These are phyloP conservation scores for Boletus barrowsii DNA, from an alignment of 768 basidiomycete genomes.

Conservation along the genomic window DNA sequence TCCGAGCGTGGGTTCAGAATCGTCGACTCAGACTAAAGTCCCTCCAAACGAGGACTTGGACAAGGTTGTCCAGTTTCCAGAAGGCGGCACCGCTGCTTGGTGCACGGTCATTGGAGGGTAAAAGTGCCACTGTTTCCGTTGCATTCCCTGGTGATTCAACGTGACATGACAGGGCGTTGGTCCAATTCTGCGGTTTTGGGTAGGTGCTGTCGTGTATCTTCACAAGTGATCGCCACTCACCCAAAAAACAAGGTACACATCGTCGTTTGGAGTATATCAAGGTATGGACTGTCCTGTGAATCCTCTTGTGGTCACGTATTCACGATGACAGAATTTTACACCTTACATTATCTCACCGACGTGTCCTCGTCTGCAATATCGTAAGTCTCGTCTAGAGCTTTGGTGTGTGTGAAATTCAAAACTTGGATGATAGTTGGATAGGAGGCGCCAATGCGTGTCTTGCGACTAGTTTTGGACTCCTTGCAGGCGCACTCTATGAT, in stretches of 20 bases:
- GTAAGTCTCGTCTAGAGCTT: constrained; percentile 21
- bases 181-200: constrained; percentile 36
- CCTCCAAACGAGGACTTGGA: background rate
- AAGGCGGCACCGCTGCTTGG: constrained; percentile 30
- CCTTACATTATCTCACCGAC: constrained; percentile 33
- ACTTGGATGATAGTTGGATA: constrained; percentile 34
- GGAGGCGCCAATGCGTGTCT: constrained; percentile 47
- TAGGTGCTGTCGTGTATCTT: background rate
- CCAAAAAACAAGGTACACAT: constrained; percentile 25
- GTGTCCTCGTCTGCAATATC: constrained; percentile 35
- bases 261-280: constrained; percentile 43
- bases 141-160: background rate
- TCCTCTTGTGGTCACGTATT: background rate
- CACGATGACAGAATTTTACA: constrained; percentile 36
- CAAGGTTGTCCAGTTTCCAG: constrained; percentile 20
- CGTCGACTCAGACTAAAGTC: background rate
- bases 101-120: constrained; percentile 22
- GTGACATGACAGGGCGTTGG: constrained; percentile 23
- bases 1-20: background rate
- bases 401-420: background rate
- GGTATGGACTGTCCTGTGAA: constrained; percentile 12
- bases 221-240: background rate
- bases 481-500: constrained; percentile 48
- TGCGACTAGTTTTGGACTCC: constrained; percentile 33
- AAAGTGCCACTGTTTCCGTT: background rate